phyloP scores from a whole-genome alignment of 805 yeast genomes.

The Metschnikowia amazonensis region DNA sequence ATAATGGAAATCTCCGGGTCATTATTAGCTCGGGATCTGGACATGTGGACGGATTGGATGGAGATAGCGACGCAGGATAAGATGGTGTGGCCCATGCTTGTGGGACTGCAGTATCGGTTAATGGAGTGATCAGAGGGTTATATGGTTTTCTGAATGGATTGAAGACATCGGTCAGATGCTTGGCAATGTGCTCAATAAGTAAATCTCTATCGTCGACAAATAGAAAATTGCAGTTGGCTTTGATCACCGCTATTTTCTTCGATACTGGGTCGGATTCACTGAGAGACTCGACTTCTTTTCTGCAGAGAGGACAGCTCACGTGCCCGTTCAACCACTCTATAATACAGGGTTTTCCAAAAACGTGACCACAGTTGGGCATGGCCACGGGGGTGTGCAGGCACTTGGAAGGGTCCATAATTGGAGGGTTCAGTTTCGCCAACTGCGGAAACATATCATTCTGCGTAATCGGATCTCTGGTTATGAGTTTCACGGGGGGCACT shows the following conservation, averaged over 20 bases:
- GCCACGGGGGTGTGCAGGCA: conserved; percentile 15
- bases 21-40: conserved; percentile 15
- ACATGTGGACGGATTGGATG: not conserved
- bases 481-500: conserved; percentile 11
- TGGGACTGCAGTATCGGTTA: conserved; percentile 35
- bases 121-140: conserved; percentile 34
- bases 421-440: conserved; percentile 2
- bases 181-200: conserved; percentile 23
- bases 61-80: conserved; percentile 8
- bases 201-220: conserved; percentile 15
- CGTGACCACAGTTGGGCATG: conserved; percentile 18
- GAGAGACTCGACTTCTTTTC: conserved; percentile 17
- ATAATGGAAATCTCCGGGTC: conserved; percentile 16
- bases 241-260: conserved; percentile 9
- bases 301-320: conserved; percentile 19
- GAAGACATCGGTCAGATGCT: conserved; percentile 35
- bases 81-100: conserved; percentile 33
- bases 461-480: conserved; percentile 8
- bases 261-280: conserved; percentile 9
- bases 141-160: conserved; percentile 35
- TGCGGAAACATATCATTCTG: conserved; percentile 13
- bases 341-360: conserved; percentile 18
- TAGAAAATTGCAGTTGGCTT: conserved; percentile 11
- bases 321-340: conserved; percentile 18
- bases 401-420: conserved; percentile 1